These are phyloP conservation scores for Ophiostoma quercus DNA, from an alignment of 2,329 filamentous ascomycete species.

Conservation along the genomic window DNA sequence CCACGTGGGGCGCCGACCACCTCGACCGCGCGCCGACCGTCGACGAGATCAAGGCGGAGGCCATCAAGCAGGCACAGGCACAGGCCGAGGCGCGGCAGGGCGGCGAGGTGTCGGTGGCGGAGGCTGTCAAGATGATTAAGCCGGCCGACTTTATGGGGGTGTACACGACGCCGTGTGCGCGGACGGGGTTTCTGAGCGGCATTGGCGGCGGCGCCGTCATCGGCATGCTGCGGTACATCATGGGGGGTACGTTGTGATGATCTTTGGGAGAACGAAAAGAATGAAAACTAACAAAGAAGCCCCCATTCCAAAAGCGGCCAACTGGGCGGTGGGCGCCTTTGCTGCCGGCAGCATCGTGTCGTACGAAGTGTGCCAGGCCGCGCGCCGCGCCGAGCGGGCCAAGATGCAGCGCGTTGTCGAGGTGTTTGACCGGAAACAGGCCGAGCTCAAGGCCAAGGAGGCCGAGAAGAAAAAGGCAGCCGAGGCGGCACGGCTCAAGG, in stretches of 20 bases:
- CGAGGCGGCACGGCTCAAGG: constrained; percentile 37
- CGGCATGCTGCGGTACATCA: constrained; percentile 67
- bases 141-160: constrained; percentile 64
- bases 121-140: constrained; percentile 63
- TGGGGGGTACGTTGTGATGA: constrained; percentile 54
- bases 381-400: constrained; percentile 66
- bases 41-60: constrained; percentile 35
- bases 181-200: constrained; percentile 75
- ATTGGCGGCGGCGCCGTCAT: constrained; percentile 73
- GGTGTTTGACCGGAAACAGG: constrained; percentile 68
- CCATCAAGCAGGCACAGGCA: constrained; percentile 2
- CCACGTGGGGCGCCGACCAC: constrained; percentile 29
- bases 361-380: constrained; percentile 80
- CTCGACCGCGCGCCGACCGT: constrained; percentile 27
- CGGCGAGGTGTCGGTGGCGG: constrained; percentile 40
- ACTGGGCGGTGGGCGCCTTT: constrained; percentile 81
- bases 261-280: background rate
- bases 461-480: constrained; percentile 37
- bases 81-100: constrained; percentile 6
- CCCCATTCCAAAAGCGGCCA: constrained; percentile 62
- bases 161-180: constrained; percentile 75
- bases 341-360: constrained; percentile 62
- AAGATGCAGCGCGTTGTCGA: constrained; percentile 84
- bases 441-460: constrained; percentile 53
- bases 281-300: constrained; percentile 36